Conservation (phyloP, 768 basidiomycete species). For the Scleroderma citrinum region DNA sequence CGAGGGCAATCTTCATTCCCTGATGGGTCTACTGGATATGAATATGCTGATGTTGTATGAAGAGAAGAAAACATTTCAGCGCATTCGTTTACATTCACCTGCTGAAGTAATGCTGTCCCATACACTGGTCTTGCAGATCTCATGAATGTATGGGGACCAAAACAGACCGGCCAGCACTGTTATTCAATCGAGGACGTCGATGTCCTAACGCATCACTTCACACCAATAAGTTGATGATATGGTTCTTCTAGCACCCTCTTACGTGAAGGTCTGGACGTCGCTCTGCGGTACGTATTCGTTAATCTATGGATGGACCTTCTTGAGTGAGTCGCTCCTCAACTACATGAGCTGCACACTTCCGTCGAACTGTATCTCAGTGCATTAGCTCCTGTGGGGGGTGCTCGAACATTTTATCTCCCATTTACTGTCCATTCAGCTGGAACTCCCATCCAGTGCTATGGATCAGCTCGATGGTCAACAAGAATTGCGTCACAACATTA, state of each 20-base stretch:
- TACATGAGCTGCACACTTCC: neutral
- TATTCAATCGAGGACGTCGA: conserved; percentile 16
- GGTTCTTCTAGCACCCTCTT: conserved; percentile 38
- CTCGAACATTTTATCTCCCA: conserved; percentile 36
- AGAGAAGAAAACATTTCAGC: no score
- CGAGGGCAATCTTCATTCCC: no score
- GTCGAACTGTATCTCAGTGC: conserved; percentile 25
- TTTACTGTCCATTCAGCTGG: conserved; percentile 26
- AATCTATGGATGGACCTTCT: conserved; percentile 66
- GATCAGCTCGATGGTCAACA: conserved; percentile 10
- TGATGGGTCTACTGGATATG: no score
- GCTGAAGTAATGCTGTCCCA: neutral
- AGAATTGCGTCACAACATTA: conserved; percentile 23
- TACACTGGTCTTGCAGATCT: conserved; percentile 27
- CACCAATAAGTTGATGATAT: conserved; percentile 34
- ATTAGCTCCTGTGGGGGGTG: conserved; percentile 36
- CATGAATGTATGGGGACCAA: conserved; percentile 12
- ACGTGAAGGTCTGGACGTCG: conserved; percentile 34
- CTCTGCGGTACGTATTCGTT: conserved; percentile 48
- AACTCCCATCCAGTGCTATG: conserved; percentile 2
- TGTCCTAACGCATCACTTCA: conserved; percentile 20
- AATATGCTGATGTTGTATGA: no score
- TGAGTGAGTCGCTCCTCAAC: conserved; percentile 44
- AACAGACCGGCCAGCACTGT: conserved; percentile 14
- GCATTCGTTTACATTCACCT: neutral